Evolutionary conservation across 2,329 filamentous ascomycete genomes (phyloP), one percentile per base, ranked within the genome.

Genomic region (Ramularia collo-cygni): DNA sequence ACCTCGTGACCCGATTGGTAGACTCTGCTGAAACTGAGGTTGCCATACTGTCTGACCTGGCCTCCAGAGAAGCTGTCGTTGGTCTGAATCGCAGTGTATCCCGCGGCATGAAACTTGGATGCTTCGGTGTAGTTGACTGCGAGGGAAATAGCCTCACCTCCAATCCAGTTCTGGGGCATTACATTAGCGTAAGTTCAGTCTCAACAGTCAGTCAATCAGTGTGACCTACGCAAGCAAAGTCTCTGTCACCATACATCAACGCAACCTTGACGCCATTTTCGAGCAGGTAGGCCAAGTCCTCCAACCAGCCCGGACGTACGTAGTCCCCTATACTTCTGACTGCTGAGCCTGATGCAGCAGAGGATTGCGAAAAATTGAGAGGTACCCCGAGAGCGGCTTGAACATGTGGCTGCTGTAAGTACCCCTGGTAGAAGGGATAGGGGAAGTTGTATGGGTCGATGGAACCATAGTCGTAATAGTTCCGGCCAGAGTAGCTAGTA

Each of bases 201-300:
- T n/a, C n/a, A n/a, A n/a, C n/a, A n/a, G n/a, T n/a, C n/a, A n/a
- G n/a, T n/a, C n/a, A n/a, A n/a, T n/a, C 3, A 16, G 4, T 3
- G 14, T 14, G 10, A 35, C 43, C 39, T 39, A 46, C 48, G 12
- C 46, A 49, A 8, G 68, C 65, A 48, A 69, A 77, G 53, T 78
- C 74, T 4, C 70, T 61, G 55, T 78, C 75, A 4, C 74, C 74
- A 47, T 76, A 76, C 24, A 75, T 63, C 28, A 77, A 52, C 28
- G 72, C 65, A 8, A 77, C 72, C 48, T 75, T 75, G 43, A 77
- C 64, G 8, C 71, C 72, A 3, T 61, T 63, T 37, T 79, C 75
- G 5, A 81, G 67, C 2, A 81, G 61, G 42, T 72, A 74, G 1
- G 60, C 67, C 0, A 76, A 51, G 40, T 74, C 68, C 27, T 68